Evolutionary conservation across 139 green algal genomes (phyloP).

Genomic region (Chlamydomonas urium): DNA sequence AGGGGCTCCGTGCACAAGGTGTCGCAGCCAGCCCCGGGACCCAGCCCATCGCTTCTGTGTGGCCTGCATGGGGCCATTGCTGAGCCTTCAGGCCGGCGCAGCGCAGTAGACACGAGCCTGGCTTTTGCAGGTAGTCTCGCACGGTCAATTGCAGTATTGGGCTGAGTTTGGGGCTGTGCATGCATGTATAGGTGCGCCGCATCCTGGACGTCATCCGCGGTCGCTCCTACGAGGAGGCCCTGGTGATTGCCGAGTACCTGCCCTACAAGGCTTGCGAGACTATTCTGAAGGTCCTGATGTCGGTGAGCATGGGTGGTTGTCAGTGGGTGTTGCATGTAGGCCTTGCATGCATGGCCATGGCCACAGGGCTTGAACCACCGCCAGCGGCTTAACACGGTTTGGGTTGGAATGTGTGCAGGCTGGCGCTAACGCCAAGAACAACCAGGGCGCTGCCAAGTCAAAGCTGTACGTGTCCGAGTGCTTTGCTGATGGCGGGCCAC

Average conservation of each 20-base stretch:
- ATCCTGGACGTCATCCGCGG: constrained; percentile 90
- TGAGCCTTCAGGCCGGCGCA: too few relatives aligned
- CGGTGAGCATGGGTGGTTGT: constrained; percentile 46
- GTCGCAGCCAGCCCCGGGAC: too few relatives aligned
- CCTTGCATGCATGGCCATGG: neutral
- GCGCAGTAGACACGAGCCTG: too few relatives aligned
- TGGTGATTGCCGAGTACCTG: constrained; percentile 93
- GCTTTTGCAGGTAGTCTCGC: too few relatives aligned
- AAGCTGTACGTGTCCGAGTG: constrained; percentile 79
- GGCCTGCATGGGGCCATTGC: too few relatives aligned
- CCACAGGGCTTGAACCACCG: neutral
- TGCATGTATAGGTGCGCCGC: constrained; percentile 68
- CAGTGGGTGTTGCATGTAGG: too few relatives aligned
- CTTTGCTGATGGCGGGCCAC: constrained; percentile 73
- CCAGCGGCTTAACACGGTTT: neutral
- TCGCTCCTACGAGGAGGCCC: constrained; percentile 85
- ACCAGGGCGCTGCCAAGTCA: constrained; percentile 81
- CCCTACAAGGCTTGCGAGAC: constrained; percentile 81
- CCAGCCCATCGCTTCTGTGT: too few relatives aligned
- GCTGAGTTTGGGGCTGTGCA: too few relatives aligned
- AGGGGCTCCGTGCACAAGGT: constrained; percentile 71
- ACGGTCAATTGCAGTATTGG: too few relatives aligned
- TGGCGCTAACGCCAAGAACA: constrained; percentile 94
- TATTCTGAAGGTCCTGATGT: constrained; percentile 71
- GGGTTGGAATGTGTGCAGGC: too few relatives aligned